These are phyloP conservation scores for Amorphotheca resinae DNA, from an alignment of 495 filamentous ascomycete genomes.

Conservation along the genomic window DNA sequence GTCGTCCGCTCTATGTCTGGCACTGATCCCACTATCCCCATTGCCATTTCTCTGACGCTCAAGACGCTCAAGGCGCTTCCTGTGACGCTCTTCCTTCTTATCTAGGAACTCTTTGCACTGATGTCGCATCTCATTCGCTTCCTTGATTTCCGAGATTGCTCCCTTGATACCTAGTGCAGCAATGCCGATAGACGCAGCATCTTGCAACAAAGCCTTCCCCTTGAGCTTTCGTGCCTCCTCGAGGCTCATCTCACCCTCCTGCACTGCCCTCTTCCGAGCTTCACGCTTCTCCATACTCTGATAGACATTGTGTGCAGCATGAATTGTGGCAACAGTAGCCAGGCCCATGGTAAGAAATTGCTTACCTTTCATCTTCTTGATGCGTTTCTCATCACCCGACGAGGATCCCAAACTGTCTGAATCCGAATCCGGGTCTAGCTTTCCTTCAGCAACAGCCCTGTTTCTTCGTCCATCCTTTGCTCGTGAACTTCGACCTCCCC, in stretches of 20 bases:
- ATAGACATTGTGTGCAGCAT: conserved; percentile 73
- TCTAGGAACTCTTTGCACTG: conserved; percentile 39
- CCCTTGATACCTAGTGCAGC: conserved; percentile 79
- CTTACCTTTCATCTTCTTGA: conserved; percentile 73
- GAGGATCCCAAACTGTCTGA: conserved; percentile 58
- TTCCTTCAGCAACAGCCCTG: conserved; percentile 18
- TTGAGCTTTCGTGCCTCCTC: conserved; percentile 65
- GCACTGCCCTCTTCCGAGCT: conserved; percentile 53
- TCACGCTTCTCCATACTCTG: conserved; percentile 63
- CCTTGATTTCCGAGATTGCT: conserved; percentile 49
- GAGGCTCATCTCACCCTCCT: conserved; percentile 58
- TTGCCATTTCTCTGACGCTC: background rate
- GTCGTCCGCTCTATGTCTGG: conserved; percentile 30
- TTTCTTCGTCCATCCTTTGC: conserved; percentile 20
- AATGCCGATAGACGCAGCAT: conserved; percentile 68
- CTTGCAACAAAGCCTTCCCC: conserved; percentile 60
- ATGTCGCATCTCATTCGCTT: conserved; percentile 41
- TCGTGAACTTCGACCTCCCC: conserved; percentile 19
- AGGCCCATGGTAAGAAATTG: conserved; percentile 72
- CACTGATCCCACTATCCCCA: background rate
- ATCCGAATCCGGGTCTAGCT: conserved; percentile 29
- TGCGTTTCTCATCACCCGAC: conserved; percentile 61
- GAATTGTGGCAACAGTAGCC: conserved; percentile 79
- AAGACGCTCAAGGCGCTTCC: conserved; percentile 23
- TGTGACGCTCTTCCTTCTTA: conserved; percentile 31